Evolutionary conservation across 75 land plant species (phyloP), one percentile per base, ranked within the genome.

Genomic region (Adiantum capillusveneris): DNA sequence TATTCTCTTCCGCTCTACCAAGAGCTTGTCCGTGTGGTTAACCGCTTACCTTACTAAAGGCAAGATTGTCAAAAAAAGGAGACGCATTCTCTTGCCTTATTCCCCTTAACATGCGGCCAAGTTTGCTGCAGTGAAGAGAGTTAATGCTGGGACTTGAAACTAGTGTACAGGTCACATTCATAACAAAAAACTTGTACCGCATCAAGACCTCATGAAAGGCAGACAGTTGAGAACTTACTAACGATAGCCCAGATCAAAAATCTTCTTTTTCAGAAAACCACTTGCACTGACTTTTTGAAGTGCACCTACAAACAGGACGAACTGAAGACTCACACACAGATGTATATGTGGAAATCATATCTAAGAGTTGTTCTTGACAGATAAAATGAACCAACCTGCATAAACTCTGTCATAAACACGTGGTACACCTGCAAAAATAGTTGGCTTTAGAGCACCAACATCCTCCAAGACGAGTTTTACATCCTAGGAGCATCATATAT

Each of bases 391-490:
- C 53, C 29, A 53, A 90, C 99, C 96, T 69, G 92, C n/a, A 59
- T 80, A 74, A 34, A 95, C 73, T 28, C 89, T 73, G 66, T 95
- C 99, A 62, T 92, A 70, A 3, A 95, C 99, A 44, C 99, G 97
- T 28, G 99, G 99, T 65, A 95, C 99, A 46, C 93, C 99, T 75
- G 84, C 95, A 63, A 95, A 95, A 7, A 90, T 62, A 7, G 93
- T 87, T 22, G 99, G 99, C 59, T 84, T 95, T 56, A 95, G 66
- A 69, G 63, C 89, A 59, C 75, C 91, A 63, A 95, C 76, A 62
- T 95, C 99, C 43, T 95, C 99, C 60, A 83, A 44, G 44, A 95
- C 58, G 55, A 84, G 67, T 70, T 87, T 90, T 44, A 82, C 88
- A 73, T 95, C 97, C 99, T 95, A 73, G 49, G 66, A 34, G 3